Evolutionary conservation across 1,284 basidiomycete genomes (phyloP).

Genomic region (Tilletiopsis washingtonensis): DNA sequence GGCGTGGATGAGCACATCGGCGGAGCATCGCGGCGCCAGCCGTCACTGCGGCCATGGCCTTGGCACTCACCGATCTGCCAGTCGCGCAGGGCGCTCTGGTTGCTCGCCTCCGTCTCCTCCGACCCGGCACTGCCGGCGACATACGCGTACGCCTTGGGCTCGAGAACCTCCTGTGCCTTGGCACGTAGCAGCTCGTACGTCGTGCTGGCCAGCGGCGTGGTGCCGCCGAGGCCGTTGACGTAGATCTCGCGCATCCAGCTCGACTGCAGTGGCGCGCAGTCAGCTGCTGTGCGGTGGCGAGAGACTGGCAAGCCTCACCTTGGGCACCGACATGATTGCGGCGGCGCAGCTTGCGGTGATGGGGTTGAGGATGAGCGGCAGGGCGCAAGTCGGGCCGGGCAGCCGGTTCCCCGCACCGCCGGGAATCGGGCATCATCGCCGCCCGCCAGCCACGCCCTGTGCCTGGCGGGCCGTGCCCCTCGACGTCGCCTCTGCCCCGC

Average conservation of each 20-base stretch:
- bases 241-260: conserved; percentile 33
- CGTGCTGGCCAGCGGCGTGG: conserved; percentile 13
- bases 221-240: conserved; percentile 18
- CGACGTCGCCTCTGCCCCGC: no score
- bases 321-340: no score
- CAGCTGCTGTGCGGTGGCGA: no score
- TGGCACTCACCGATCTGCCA: conserved; percentile 26
- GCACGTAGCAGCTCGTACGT: conserved; percentile 21
- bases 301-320: no score
- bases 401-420: no score
- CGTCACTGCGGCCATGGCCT: neutral
- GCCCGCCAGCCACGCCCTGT: no score
- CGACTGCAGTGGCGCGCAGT: conserved; percentile 9
- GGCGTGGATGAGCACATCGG: neutral
- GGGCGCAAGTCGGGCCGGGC: no score
- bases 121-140: conserved; percentile 33
- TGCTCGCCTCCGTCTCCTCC: conserved; percentile 21
- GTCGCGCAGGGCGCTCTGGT: conserved; percentile 13
- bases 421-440: no score
- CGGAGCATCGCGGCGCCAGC: neutral
- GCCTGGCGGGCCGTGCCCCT: no score
- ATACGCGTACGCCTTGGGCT: conserved; percentile 27
- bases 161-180: conserved; percentile 19
- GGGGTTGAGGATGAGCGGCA: no score
- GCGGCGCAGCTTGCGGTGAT: no score